Base-by-base conservation (phyloP, 768 basidiomycete genomes). In the Pulveroboletus ravenelii region DNA sequence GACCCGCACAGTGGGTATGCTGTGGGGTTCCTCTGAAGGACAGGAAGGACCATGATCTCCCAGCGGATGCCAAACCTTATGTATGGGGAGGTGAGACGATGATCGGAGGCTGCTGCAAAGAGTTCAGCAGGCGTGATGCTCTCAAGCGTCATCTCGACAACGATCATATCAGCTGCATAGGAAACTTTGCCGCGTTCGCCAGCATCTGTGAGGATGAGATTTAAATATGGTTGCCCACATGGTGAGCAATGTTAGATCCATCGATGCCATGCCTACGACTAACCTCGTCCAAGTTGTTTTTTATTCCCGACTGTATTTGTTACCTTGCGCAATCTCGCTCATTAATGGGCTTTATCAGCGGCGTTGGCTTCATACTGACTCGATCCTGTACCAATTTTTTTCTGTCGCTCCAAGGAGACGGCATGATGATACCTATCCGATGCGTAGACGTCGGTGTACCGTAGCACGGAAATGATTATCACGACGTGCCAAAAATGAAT, bases 121-220 rank as follows among this genome's bases (percentile, higher is more conserved):
- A 64, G 47, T 73, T 73, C 39, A 69, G 69, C 42, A 62, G 72
- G 56, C 65, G 64, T 48, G 72, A 73, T 48, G 72, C 71, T 29
- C 67, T 73, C 51, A 72, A 73, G 56, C 64, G 71, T 42, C 72
- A 72, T 55, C 67, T 71, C 20, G 66, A 70, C 46, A 70, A 70
- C 42, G 60, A 67, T 8, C 68, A 67, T 15, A 70, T 70, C 42
- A 53, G 18, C 10, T 70, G 70, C 49, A 45, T 70, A 15, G 70
- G 70, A 15, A 53, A 70, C 45, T 63, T 70, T 52, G 52, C 61
- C 32, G 57, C 51, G 10, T 68, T 70, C 29, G 58, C 64, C 15
- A 60, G n/a, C 34, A 42, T 62, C 17, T 55, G 48, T n/a, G 63
- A 66, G 31, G 64, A 69, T 14, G 63, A 63, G 10, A 17, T 7